Base-by-base conservation (phyloP, 2,329 filamentous ascomycete species). In the Scedosporium boydii region DNA sequence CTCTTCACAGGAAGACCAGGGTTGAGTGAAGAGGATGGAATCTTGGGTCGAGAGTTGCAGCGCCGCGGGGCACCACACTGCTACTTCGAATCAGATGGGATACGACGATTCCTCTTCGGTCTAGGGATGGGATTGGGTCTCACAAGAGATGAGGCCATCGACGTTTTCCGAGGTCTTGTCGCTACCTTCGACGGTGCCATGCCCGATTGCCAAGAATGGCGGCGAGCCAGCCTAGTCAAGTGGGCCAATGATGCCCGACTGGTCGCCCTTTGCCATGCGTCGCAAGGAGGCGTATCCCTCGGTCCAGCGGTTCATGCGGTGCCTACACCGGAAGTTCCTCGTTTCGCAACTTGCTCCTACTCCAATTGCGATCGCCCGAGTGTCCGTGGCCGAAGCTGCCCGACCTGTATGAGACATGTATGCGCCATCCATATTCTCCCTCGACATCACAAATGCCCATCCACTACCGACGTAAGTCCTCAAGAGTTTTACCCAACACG, bases 21-120 rank as follows among this genome's bases (percentile, higher is more conserved):
- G 26, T 14, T 58, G 23, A n/a, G 12, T 9, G 26, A 16, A 7
- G 21, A 18, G 27, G 55, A 58, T 58, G 6, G 34, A 42, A 16
- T 42, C n/a, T 18, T 65, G 48, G 59, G 34, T 4, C 63, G 27
- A 38, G 23, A 23, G 23, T 34, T 21, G 16, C 62, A 61, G 55
- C 61, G 12, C 62, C 60, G 26, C 4, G 41, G 41, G 26, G 51
- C 63, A 44, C 59, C 60, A 10, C 21, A 63, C 27, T 66, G 62
- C 63, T 59, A 61, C 27, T 44, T 65, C 65, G 42, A 61, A 61
- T 67, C 60, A n/a, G 66, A 68, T 59, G 60, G 66, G 18, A 64
- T 66, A 57, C 64, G 66, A n/a, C 63, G 65, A 1, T 66, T 68
- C 27, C 63, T 68, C 55, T 68, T 68, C 55, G 65, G 66, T 29